Evolutionary conservation across 2,329 filamentous ascomycete genomes (phyloP), one percentile per base, ranked within the genome.

Genomic region (Stagonosporopsis vannaccii): DNA sequence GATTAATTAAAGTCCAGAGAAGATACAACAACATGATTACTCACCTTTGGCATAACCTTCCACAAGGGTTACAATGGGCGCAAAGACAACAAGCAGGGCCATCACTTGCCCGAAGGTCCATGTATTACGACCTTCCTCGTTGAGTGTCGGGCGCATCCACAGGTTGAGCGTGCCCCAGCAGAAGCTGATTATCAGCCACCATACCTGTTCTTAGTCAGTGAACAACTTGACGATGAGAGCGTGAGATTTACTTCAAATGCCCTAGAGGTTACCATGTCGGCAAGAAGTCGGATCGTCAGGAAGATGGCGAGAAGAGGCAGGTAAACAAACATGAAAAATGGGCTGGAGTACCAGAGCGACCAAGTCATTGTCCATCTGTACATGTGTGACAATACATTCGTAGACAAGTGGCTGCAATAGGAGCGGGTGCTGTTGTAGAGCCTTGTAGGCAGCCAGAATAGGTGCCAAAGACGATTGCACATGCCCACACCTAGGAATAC

Each of bases 101-200:
- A 58, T 51, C 2, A 60, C 46, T 40, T 60, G 58, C 2, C 53
- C 58, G 25, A 60, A 60, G 0, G 53, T 60, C 54, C 58, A 60
- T 6, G 40, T 51, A 11, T 49, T 23, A 17, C 33, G 50, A 13
- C 42, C 47, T 13, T 35, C 42, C 35, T 53, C 53, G 39, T 36
- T 39, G n/a, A 45, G 39, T 19, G 28, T 51, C 17, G 26, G 37
- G 4, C 33, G 52, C 44, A 39, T 26, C 52, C 48, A 53, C 11
- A 60, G 40, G 22, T 58, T 60, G 1, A 54, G 23, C 1, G 35
- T 20, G 11, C 54, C 53, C 58, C 53, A 60, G 13, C n/a, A 20
- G 36, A 48, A 54, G 25, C 53, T 58, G 15, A 58, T 26, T 2
- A 48, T 41, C 19, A 60, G 26, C 54, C 58, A 60, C 53, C 58